Evolutionary conservation across 2,329 filamentous ascomycete genomes (phyloP), one percentile per base, ranked within the genome.

Genomic region (Aspergillus uvarum): DNA sequence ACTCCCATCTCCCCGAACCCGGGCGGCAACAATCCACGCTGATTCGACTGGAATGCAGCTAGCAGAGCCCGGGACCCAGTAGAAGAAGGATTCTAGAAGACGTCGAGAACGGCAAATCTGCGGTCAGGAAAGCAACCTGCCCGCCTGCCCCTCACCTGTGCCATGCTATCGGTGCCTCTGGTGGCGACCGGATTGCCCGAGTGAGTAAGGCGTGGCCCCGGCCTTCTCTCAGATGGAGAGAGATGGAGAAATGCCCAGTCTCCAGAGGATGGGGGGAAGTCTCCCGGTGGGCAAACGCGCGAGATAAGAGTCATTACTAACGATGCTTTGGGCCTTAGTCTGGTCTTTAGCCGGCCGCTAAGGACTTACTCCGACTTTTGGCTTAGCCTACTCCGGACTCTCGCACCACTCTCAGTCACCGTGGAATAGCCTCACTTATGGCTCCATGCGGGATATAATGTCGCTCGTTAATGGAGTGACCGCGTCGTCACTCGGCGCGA

Each of bases 71-170:
- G n/a, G 31, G 65, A 64, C 61, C 66, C 66, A 65, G 56, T 61
- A 58, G 60, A 60, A 53, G 59, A 66, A 67, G 59, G 51, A 65
- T 74, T 74, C 72, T 73, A 74, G 72, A 74, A 74, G 64, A 70
- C 67, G 56, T 70, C 70, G 63, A 70, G 72, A 74, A 74, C 63
- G 65, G 61, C 55, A 57, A 55, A 51, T 58, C 56, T 58, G 54
- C 61, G 60, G 56, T 48, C 29, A 47, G 53, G 29, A 42, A 47
- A 29, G 24, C 50, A 24, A 54, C 31, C 44, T 21, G 38, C 35
- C 26, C 50, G 50, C 52, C 31, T 59, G 56, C 54, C 59, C 59
- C 55, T 52, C 59, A 42, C 56, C 50, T 49, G 24, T 12, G 29
- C 44, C 56, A 22, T 54, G 44, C 51, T 19, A 16, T 55, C 42